Conservation (phyloP, 352 stramenopile genomes). For the Phytopythium chamaehyphon region DNA sequence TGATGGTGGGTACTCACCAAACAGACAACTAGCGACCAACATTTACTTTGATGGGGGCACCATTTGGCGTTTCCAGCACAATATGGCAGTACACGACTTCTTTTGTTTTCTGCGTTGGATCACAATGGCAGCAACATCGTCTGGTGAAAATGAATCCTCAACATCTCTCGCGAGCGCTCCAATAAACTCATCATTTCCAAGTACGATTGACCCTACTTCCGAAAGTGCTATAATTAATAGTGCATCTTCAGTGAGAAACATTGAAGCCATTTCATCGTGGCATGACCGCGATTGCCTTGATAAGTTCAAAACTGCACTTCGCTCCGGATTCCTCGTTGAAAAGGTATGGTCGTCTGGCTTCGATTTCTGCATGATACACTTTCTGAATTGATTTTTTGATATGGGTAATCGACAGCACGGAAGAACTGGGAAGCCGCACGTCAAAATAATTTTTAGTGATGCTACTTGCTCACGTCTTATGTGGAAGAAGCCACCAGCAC, state of each 20-base stretch:
- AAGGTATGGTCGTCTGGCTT: slow-evolving; percentile 20
- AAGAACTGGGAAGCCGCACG: slow-evolving; percentile 30
- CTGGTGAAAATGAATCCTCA: neutral
- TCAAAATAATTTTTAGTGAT: slow-evolving; percentile 31
- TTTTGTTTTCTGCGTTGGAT: slow-evolving; percentile 7
- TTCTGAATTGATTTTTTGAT: slow-evolving; percentile 5
- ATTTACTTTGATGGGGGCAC: neutral
- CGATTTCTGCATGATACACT: neutral
- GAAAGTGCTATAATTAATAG: neutral
- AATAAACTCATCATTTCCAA: neutral
- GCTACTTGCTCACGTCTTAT: slow-evolving; percentile 25
- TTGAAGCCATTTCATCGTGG: neutral
- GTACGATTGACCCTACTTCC: neutral
- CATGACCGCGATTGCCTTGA: slow-evolving; percentile 8
- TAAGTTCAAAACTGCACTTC: slow-evolving; percentile 35
- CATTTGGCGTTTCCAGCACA: slow-evolving; percentile 1
- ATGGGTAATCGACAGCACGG: slow-evolving; percentile 21
- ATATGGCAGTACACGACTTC: slow-evolving; percentile 4
- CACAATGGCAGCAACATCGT: neutral
- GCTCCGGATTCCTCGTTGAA: slow-evolving; percentile 33
- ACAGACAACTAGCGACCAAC: neutral
- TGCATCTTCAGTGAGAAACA: neutral
- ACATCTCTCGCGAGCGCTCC: neutral
- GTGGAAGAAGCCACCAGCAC: slow-evolving; percentile 29
- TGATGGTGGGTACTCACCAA: neutral